phyloP scores from a whole-genome alignment of 176 grass and related monocot species.

The Echinochloa phyllopogon region DNA sequence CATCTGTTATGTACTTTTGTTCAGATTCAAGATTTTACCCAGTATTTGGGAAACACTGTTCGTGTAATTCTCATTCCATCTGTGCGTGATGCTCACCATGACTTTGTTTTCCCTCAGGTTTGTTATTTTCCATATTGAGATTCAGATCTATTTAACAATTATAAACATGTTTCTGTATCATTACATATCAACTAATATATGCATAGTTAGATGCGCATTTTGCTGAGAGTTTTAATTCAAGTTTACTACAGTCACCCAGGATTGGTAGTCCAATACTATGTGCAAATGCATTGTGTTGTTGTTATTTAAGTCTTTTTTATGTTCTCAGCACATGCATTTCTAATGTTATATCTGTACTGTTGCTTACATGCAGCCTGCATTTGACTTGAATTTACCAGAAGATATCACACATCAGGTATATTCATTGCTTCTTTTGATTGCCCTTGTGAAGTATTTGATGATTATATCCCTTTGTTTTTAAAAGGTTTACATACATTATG shows the following conservation, averaged over 20 bases:
- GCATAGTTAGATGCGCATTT: constrained; percentile 11
- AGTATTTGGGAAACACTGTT: constrained; percentile 70
- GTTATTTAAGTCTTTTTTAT: constrained; percentile 16
- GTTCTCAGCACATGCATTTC: constrained; percentile 8
- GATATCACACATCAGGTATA: constrained; percentile 68
- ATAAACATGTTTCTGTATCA: constrained; percentile 14
- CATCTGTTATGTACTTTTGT: constrained; percentile 37
- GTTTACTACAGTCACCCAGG: neutral
- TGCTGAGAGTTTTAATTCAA: too few species aligned
- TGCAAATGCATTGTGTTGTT: neutral
- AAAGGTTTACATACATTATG: constrained; percentile 31
- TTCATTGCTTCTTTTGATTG: constrained; percentile 19
- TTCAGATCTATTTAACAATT: constrained; percentile 22
- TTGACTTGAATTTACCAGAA: constrained; percentile 68
- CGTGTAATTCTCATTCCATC: constrained; percentile 84
- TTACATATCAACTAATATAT: constrained; percentile 8
- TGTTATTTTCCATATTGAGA: constrained; percentile 11
- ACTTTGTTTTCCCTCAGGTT: constrained; percentile 95
- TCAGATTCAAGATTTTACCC: constrained; percentile 78
- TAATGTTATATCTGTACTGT: constrained; percentile 37
- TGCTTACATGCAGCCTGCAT: constrained; percentile 63
- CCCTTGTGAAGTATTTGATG: neutral
- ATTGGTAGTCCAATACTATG: neutral
- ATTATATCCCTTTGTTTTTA: constrained; percentile 31
- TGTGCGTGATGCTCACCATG: constrained; percentile 90